phyloP scores from a whole-genome alignment of 441 rosid species.

The Populus hybrid region DNA sequence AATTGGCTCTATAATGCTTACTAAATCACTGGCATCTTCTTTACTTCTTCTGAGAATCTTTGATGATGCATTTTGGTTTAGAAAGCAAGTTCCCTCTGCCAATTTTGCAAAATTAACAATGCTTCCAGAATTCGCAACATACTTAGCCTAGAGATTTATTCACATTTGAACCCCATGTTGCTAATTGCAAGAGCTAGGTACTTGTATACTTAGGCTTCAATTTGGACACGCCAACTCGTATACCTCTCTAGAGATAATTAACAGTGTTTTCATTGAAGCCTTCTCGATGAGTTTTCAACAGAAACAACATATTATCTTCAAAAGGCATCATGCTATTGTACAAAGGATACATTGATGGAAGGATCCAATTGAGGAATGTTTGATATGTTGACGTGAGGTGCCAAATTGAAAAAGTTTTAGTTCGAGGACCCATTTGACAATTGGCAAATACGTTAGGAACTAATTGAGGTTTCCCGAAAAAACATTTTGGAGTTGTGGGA shows the following conservation, averaged over 20 bases:
- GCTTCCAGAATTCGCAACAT: background rate
- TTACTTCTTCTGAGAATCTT: background rate
- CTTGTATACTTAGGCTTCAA: background rate
- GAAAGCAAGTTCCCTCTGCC: background rate
- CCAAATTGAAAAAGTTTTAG: background rate
- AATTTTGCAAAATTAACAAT: background rate
- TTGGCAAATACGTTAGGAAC: background rate
- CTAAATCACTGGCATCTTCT: background rate
- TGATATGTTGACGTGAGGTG: background rate
- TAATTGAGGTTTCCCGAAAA: background rate
- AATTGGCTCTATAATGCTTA: background rate
- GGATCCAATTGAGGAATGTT: background rate
- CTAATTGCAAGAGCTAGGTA: background rate
- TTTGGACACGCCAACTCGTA: background rate
- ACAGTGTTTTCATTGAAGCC: background rate
- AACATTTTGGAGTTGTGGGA: background rate
- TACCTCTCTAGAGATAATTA: no score
- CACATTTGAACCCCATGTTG: background rate
- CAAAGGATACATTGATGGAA: background rate
- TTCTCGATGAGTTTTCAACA: background rate
- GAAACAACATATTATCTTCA: background rate
- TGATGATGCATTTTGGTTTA: background rate
- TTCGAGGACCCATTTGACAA: background rate
- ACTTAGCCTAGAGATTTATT: background rate
- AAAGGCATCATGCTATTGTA: background rate